Base-by-base conservation (phyloP, 192 early-diverging fungal genomes). In the Coemansia asiatica region DNA sequence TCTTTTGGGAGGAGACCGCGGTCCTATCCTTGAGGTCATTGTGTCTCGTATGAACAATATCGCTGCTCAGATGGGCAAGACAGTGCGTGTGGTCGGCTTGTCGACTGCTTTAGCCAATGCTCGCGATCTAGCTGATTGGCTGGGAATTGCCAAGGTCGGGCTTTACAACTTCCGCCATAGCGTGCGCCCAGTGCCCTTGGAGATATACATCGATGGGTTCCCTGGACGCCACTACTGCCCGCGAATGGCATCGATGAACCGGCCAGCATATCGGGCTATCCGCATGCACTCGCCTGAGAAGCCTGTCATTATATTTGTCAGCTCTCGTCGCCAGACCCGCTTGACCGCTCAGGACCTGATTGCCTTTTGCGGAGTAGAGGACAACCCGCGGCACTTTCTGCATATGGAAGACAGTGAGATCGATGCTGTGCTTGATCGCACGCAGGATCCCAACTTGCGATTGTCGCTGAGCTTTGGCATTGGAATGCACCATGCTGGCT, bases 21-120 rank as follows among this genome's bases (percentile, higher is more conserved):
- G 97, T 0, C 95, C 97, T 23, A 96, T 95, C 76, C 76, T 98
- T 54, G 97, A 99, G 69, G 94, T 96, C 13, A 97, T 99, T 78
- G 95, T 99, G 7, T 95, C 94, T 18, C 88, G 97, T 22, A 96
- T 97, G 95, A 95, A 97, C 73, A 96, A 96, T 67, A 98, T 98
- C 75, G 89, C 91, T 0, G 86, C 90, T 6, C 88, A 93, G 66
- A 90, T 87, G 6, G 76, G 82, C 18, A 76, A 85, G 50, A 72
- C 88, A 16, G 90, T 97, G 35, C 93, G 98, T 13, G 87, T 99
- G 48, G 94, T 98, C 36, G 97, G 96, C 13, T 81, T 99, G 22
- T 95, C 93, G 29, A 99, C 97, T 2, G 95, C 98, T 4, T 72
- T 99, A 59, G 98, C 98, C 19, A 98, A 98, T 68, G 95, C 98